Evolutionary conservation across 345 rosid genomes (phyloP), one percentile per base, ranked within the genome.

Genomic region (Cardamine chenopodiifolia): DNA sequence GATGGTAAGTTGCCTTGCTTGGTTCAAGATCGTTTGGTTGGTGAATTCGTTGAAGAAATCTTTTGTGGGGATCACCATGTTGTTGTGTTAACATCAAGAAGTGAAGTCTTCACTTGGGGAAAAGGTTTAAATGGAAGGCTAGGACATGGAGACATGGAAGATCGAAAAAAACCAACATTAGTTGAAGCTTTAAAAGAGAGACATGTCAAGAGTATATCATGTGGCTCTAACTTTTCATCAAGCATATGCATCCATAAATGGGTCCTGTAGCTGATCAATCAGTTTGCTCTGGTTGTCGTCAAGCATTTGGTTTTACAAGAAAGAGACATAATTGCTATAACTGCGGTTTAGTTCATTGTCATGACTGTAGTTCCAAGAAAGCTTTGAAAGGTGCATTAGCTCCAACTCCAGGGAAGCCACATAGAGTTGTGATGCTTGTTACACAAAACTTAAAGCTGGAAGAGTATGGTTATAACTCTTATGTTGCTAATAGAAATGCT

Each of bases 401-500:
- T 62, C 98, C 99, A 50, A 95, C 99, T 56, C 98, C 99, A 3
- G 94, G 97, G 57, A 95, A 92, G 72, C 99, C 99, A 4, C 98
- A 92, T 76, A 90, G 98, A 12, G 98, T 95, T 95, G 98, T 63
- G 99, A 95, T 72, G 81, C 96, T 50, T 95, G 99, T 74, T 92
- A 83, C 70, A 68, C 86, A 10, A 95, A 95, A 74, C 90, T 95
- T 37, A 95, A 95, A 85, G 78, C 94, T 70, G 85, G 88, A 1
- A 25, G 99, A 92, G 40, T 72, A 85, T 8, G 83, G 91, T 62
- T 80, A 56, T 66, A 55, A 52, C 52, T 61, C 84, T 11, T 76
- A 26, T 48, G 42, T 28, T 42, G 22, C 70, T 39, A 83, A 35
- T 57, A 83, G 89, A 75, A 86, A 84, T 72, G 17, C 50, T 40